Evolutionary conservation across 352 stramenopile species (phyloP).

Genomic region (Globisporangium sylvaticum): DNA sequence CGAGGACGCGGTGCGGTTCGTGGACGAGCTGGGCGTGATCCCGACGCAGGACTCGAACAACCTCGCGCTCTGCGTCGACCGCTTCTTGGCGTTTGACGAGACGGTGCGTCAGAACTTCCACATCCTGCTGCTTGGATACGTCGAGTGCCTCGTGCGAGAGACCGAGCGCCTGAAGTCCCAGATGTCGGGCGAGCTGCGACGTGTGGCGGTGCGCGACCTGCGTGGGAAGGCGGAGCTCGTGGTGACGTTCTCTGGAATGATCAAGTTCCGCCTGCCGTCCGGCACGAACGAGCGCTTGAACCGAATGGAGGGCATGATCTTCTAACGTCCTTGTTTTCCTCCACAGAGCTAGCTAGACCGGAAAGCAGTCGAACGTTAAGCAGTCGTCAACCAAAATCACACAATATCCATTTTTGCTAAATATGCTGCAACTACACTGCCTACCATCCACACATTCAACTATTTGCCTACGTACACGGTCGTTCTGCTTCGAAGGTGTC

Average conservation of each 20-base stretch:
- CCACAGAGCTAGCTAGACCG: slow-evolving; percentile 2
- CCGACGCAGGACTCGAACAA: slow-evolving; percentile 61
- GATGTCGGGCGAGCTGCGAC: slow-evolving; percentile 47
- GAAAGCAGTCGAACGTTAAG: neutral
- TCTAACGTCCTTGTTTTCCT: slow-evolving; percentile 27
- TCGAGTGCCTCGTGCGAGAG: slow-evolving; percentile 83
- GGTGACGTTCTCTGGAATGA: slow-evolving; percentile 86
- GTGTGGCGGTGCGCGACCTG: slow-evolving; percentile 41
- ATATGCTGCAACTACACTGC: neutral
- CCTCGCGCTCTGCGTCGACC: slow-evolving; percentile 68
- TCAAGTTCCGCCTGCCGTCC: slow-evolving; percentile 81
- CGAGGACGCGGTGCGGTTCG: slow-evolving; percentile 78
- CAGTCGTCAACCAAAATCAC: slow-evolving; percentile 6
- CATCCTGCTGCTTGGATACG: slow-evolving; percentile 80
- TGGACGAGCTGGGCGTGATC: slow-evolving; percentile 74
- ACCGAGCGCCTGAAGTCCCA: slow-evolving; percentile 77
- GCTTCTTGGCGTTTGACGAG: slow-evolving; percentile 78
- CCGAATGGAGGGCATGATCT: slow-evolving; percentile 88
- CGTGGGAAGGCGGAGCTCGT: slow-evolving; percentile 77
- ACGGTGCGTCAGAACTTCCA: slow-evolving; percentile 83
- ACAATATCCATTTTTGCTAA: slow-evolving; percentile 8
- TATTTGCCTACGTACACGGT: neutral
- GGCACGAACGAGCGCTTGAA: slow-evolving; percentile 83
- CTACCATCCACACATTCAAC: neutral
- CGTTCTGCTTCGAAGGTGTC: slow-evolving; percentile 7